Evolutionary conservation across 75 land plant species (phyloP).

Genomic region (Pinus tabuliformis): DNA sequence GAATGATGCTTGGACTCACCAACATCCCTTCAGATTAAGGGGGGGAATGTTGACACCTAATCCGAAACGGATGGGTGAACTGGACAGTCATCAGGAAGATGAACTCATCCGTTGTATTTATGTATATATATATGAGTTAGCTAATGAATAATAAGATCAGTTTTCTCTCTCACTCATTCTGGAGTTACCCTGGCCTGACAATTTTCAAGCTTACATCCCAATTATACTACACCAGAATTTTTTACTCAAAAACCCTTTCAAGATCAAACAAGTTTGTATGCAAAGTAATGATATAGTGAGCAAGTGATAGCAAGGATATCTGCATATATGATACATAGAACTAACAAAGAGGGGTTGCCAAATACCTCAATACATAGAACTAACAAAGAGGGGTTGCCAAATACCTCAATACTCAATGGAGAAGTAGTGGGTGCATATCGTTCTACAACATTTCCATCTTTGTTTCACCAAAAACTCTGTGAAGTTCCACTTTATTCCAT

Average conservation of each 20-base stretch:
- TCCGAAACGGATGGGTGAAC: too few species aligned
- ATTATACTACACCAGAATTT: not conserved
- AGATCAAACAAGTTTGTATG: not conserved
- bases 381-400: not conserved
- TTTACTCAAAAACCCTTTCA: not conserved
- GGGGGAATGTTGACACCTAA: too few species aligned
- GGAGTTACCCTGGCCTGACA: too few species aligned
- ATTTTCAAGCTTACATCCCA: not conserved
- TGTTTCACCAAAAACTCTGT: conserved; percentile 77
- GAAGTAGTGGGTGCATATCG: conserved; percentile 88
- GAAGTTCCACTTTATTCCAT: conserved; percentile 86
- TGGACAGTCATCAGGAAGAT: too few species aligned
- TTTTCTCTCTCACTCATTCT: too few species aligned
- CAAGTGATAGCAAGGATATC: not conserved
- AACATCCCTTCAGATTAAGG: too few species aligned
- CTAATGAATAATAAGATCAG: too few species aligned
- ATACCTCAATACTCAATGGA: conserved; percentile 71
- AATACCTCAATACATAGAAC: not conserved
- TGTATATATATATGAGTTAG: too few species aligned
- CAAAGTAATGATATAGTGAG: not conserved
- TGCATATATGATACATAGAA: not conserved
- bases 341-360: not conserved
- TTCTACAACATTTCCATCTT: conserved; percentile 73
- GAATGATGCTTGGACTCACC: too few species aligned
- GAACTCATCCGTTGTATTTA: too few species aligned